A percentile compares a stretch with the other conserved stretches of the same genome.
phyloP scores from a whole-genome alignment of 192 early-diverging fungal species.

The Linnemannia elongata region DNA sequence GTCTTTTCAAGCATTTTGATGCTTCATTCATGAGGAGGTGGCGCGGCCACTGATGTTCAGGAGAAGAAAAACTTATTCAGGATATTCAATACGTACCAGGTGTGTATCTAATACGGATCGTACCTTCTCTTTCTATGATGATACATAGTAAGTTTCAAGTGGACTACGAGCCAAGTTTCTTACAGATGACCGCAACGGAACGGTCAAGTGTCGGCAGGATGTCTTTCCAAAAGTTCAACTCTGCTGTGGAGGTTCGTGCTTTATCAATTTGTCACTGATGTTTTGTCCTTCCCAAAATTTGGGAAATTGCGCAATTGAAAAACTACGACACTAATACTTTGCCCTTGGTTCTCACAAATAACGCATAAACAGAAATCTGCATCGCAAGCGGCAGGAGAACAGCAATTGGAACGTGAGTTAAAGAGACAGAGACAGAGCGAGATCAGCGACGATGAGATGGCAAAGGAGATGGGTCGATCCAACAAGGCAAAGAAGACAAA shows the following conservation, averaged over 20 bases:
- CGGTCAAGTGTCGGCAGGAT: conserved; percentile 39
- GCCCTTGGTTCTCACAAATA: background rate
- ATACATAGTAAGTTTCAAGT: conserved; percentile 53
- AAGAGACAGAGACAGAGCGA: conserved; percentile 32
- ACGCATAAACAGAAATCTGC: conserved; percentile 33
- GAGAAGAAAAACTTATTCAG: background rate
- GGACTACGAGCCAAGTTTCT: conserved; percentile 54
- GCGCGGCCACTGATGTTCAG: background rate
- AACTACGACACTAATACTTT: background rate
- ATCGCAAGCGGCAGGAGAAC: conserved; percentile 20
- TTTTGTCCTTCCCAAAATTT: background rate
- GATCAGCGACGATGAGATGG: conserved; percentile 49
- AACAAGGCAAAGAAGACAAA: conserved; percentile 42
- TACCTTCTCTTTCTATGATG: background rate
- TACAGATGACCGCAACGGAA: conserved; percentile 41
- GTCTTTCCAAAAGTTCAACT: conserved; percentile 53
- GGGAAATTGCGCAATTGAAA: background rate
- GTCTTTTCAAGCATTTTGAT: background rate
- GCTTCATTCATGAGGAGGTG: background rate
- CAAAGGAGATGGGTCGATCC: conserved; percentile 22
- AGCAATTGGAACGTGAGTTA: conserved; percentile 50
- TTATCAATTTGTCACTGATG: background rate
- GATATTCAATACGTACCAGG: background rate
- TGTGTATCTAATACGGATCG: background rate
- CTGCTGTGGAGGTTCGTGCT: conserved; percentile 26